Percentiles rank a stretch among this genome's conserved stretches.
Conservation (phyloP, 495 filamentous ascomycete species). For the Immersiella caudata region DNA sequence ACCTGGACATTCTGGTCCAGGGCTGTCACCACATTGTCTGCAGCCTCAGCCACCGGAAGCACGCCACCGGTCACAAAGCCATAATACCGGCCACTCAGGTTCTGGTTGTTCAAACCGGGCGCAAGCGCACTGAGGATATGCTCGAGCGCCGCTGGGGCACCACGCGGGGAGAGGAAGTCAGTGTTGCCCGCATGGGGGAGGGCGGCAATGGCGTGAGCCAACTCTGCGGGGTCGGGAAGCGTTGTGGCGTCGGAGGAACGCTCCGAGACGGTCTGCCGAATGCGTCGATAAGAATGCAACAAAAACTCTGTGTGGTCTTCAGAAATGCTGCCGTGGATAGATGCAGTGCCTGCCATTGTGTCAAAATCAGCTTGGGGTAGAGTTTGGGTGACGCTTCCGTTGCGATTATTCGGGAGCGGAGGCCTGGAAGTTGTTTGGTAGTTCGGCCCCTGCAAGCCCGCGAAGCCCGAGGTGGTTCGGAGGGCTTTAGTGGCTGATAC, state of each 20-base stretch:
- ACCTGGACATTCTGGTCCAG: conserved; percentile 87
- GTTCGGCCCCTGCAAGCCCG: not conserved
- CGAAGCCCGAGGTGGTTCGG: not conserved
- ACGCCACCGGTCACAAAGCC: conserved; percentile 85
- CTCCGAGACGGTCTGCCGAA: conserved; percentile 26
- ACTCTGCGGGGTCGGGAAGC: conserved; percentile 26
- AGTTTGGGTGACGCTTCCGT: not conserved
- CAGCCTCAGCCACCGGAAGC: conserved; percentile 80
- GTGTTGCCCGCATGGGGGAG: conserved; percentile 28
- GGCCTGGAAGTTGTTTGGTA: not conserved
- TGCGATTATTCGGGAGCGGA: not conserved
- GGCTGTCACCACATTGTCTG: conserved; percentile 76
- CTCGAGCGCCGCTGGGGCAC: conserved; percentile 32
- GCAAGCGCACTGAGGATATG: conserved; percentile 62
- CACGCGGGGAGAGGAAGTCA: conserved; percentile 25
- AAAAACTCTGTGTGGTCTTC: conserved; percentile 16
- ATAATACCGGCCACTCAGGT: conserved; percentile 69
- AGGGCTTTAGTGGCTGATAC: not conserved
- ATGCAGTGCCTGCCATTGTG: conserved; percentile 1
- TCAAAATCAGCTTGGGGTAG: not conserved
- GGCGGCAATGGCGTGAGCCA: conserved; percentile 28
- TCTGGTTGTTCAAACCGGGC: conserved; percentile 66
- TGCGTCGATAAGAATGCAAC: conserved; percentile 21
- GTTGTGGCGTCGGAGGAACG: conserved; percentile 19
- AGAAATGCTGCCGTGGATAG: not conserved